A percentile compares a stretch with the other conserved stretches of the same genome.
phyloP scores from a whole-genome alignment of 495 filamentous ascomycete genomes.

The Aspergillus panamensis region DNA sequence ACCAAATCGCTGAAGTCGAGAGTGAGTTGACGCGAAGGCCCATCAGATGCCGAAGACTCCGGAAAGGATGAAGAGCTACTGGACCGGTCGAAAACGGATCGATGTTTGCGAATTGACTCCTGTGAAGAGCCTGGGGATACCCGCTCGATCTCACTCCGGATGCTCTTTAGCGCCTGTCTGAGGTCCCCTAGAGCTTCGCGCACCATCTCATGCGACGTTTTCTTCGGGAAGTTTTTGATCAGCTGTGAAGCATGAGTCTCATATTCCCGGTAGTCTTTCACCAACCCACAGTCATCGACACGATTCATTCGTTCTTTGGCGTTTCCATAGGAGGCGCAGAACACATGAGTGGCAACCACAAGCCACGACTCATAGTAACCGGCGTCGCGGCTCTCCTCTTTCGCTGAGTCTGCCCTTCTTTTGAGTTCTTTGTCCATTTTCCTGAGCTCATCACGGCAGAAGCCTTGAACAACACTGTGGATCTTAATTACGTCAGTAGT shows the following conservation, averaged over 20 bases:
- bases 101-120: constrained; percentile 47
- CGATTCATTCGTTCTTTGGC: constrained; percentile 57
- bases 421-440: constrained; percentile 50
- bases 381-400: constrained; percentile 17
- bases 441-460: constrained; percentile 66
- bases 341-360: constrained; percentile 55
- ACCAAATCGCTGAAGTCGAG: constrained; percentile 32
- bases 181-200: constrained; percentile 46
- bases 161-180: constrained; percentile 45
- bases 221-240: constrained; percentile 37
- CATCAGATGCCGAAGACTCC: constrained; percentile 37
- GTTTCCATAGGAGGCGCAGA: constrained; percentile 59
- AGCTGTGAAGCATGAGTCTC: constrained; percentile 63
- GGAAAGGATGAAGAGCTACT: constrained; percentile 56
- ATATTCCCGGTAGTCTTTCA: constrained; percentile 69
- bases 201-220: constrained; percentile 35
- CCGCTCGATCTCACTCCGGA: constrained; percentile 56
- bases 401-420: constrained; percentile 11
- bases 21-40: constrained; percentile 33
- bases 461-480: constrained; percentile 75
- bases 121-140: constrained; percentile 49
- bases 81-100: constrained; percentile 69
- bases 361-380: constrained; percentile 57
- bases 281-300: constrained; percentile 54
- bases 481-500: constrained; percentile 67